Conservation (phyloP, 371 early-diverging fungal genomes). For the Mucor saturninus region DNA sequence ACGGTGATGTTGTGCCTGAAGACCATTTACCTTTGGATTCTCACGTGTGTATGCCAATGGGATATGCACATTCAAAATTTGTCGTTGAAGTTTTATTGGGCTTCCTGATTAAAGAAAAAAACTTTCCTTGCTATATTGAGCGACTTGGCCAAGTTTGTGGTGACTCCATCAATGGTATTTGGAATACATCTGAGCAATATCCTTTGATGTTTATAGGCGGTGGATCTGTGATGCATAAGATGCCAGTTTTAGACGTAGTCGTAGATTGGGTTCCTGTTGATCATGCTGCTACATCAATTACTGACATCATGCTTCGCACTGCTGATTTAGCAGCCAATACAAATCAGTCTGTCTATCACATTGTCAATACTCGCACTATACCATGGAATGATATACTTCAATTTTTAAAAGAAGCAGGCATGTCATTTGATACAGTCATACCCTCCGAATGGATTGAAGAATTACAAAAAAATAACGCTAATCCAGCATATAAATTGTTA, state of each 20-base stretch:
- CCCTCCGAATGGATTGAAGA: slow-evolving; percentile 35
- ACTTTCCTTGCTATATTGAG: slow-evolving; percentile 44
- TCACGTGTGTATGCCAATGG: slow-evolving; percentile 42
- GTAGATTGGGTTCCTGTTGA: slow-evolving; percentile 50
- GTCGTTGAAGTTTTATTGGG: slow-evolving; percentile 41
- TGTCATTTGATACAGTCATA: slow-evolving; percentile 33
- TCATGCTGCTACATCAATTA: slow-evolving; percentile 33
- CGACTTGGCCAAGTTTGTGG: slow-evolving; percentile 56
- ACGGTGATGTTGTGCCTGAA: slow-evolving; percentile 28
- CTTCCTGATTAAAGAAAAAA: slow-evolving; percentile 35
- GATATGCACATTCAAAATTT: slow-evolving; percentile 51
- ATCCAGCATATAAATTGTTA: slow-evolving; percentile 39
- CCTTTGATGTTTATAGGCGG: slow-evolving; percentile 46
- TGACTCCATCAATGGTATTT: slow-evolving; percentile 42
- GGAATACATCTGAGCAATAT: slow-evolving; percentile 49
- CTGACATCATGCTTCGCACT: slow-evolving; percentile 38
- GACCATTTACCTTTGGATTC: slow-evolving; percentile 33
- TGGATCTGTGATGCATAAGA: slow-evolving; percentile 25
- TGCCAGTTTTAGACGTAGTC: slow-evolving; percentile 28
- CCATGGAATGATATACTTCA: slow-evolving; percentile 33
- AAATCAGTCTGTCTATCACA: slow-evolving; percentile 29
- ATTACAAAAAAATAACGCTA: slow-evolving; percentile 30
- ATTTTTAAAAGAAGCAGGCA: slow-evolving; percentile 29
- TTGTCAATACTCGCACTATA: slow-evolving; percentile 36
- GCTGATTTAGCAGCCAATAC: neutral